These are phyloP conservation scores for Nemania sp. DNA, from an alignment of 2,329 filamentous ascomycete genomes.

Conservation along the genomic window DNA sequence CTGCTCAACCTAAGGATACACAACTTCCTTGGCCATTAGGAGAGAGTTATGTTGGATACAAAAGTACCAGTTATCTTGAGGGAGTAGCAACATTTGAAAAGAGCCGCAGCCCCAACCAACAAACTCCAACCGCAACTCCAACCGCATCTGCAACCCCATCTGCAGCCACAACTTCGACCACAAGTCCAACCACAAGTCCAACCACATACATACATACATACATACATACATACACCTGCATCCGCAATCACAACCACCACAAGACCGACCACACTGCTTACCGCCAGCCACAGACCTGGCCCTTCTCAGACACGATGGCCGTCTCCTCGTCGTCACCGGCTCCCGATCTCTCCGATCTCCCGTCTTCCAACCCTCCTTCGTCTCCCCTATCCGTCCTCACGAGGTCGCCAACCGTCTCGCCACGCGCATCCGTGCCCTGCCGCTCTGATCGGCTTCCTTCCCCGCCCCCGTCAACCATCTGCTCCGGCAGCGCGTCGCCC, in stretches of 20 bases:
- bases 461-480: constrained; percentile 51
- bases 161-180: too few relatives aligned
- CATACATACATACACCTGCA: too few relatives aligned
- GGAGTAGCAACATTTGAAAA: neutral
- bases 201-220: too few relatives aligned
- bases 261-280: neutral
- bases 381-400: constrained; percentile 61
- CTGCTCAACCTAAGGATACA: too few relatives aligned
- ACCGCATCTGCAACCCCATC: too few relatives aligned
- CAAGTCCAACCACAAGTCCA: neutral
- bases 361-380: constrained; percentile 52
- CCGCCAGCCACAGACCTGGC: neutral
- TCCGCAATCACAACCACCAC: neutral
- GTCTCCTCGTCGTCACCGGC: constrained; percentile 32
- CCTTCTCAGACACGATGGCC: constrained; percentile 29
- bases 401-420: constrained; percentile 57
- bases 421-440: constrained; percentile 41
- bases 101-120: neutral
- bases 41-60: neutral
- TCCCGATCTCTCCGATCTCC: constrained; percentile 44
- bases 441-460: constrained; percentile 57
- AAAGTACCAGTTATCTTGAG: neutral
- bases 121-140: neutral
- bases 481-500: constrained; percentile 57
- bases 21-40: too few relatives aligned